A percentile compares a stretch with the other conserved stretches of the same genome.
Evolutionary conservation across 768 basidiomycete species (phyloP).

Genomic region (Boletus sp.): DNA sequence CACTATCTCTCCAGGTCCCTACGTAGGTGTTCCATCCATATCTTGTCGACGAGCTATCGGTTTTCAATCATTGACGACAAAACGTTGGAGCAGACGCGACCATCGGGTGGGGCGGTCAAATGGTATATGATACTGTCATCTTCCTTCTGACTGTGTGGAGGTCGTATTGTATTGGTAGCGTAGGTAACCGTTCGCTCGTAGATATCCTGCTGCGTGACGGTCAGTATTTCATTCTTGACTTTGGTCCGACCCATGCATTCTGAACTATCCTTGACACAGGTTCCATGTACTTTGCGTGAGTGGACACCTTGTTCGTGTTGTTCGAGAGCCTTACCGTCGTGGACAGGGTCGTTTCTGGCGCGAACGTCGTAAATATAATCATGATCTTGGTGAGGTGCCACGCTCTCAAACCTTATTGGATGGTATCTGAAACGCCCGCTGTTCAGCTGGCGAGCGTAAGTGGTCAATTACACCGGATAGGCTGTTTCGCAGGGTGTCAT

Average conservation of each 20-base stretch:
- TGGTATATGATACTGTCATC: slow-evolving; percentile 20
- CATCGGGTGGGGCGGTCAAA: slow-evolving; percentile 6
- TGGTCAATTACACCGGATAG: neutral
- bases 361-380: slow-evolving; percentile 9
- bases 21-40: slow-evolving; percentile 5
- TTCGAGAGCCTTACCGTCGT: neutral
- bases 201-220: slow-evolving; percentile 18
- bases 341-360: slow-evolving; percentile 11
- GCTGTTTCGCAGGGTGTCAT: neutral
- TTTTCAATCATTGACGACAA: neutral
- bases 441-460: slow-evolving; percentile 8
- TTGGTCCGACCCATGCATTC: neutral
- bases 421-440: neutral
- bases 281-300: slow-evolving; percentile 19
- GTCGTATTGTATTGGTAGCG: slow-evolving; percentile 1
- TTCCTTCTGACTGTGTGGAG: slow-evolving; percentile 22
- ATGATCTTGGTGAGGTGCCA: slow-evolving; percentile 10
- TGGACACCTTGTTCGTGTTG: neutral
- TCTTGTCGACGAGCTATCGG: neutral
- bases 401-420: neutral
- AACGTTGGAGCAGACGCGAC: neutral
- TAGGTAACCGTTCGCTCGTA: slow-evolving; percentile 6
- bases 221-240: neutral
- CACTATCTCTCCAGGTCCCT: slow-evolving; percentile 1
- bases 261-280: slow-evolving; percentile 5